Evolutionary conservation across 208 protist genomes (phyloP).

Genomic region (Strigomonas culicis): DNA sequence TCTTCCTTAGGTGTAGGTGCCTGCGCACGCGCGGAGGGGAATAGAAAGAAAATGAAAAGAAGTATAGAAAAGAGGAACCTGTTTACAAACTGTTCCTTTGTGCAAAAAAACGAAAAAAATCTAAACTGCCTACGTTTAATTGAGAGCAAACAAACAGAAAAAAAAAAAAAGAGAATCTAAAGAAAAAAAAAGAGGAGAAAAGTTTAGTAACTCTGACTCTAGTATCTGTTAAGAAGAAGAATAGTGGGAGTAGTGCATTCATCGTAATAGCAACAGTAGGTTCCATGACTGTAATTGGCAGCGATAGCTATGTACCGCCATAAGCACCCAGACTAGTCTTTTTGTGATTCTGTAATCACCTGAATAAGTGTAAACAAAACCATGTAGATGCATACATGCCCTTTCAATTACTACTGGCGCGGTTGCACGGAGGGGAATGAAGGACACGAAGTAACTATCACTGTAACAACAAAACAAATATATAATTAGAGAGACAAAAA

Average conservation of each 20-base stretch:
- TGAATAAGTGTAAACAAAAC: no score
- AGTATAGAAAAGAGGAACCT: no score
- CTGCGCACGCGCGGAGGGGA: neutral
- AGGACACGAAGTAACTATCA: neutral
- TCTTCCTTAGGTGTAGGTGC: neutral
- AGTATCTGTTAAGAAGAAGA: slow-evolving; percentile 14
- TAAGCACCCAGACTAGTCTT: no score
- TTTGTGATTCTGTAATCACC: no score
- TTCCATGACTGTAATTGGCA: no score
- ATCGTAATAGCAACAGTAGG: slow-evolving; percentile 9
- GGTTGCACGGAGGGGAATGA: neutral
- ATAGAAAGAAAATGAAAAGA: neutral
- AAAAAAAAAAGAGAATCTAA: slow-evolving; percentile 6
- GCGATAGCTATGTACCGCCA: no score
- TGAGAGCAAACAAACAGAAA: neutral
- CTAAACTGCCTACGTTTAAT: neutral
- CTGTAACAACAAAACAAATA: slow-evolving; percentile 3
- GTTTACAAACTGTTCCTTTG: neutral
- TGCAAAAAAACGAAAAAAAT: neutral
- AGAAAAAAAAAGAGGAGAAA: slow-evolving; percentile 12
- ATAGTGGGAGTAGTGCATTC: slow-evolving; percentile 13
- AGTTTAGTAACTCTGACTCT: slow-evolving; percentile 7
- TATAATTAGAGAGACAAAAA: slow-evolving; percentile 13
- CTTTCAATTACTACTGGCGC: no score
- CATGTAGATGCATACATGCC: no score